Conservation (phyloP, 495 filamentous ascomycete genomes). For the Podospora tetraspora region DNA sequence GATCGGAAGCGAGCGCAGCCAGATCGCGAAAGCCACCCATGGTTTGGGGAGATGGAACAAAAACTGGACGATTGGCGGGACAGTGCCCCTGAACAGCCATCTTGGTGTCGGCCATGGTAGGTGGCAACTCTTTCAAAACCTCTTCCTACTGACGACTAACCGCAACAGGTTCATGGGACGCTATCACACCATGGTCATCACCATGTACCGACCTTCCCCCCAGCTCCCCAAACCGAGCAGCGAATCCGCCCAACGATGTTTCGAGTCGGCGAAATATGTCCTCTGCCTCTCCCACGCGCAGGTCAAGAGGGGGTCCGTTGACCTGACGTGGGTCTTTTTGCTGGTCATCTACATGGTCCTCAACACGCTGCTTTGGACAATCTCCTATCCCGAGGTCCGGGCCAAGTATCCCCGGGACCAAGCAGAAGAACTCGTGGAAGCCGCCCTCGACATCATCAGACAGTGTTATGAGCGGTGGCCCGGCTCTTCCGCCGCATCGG, state of each 20-base stretch:
- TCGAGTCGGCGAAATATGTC: conserved; percentile 72
- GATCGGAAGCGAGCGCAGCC: conserved; percentile 69
- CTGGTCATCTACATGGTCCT: conserved; percentile 80
- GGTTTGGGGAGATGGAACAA: conserved; percentile 73
- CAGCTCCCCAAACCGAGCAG: conserved; percentile 80
- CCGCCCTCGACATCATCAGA: conserved; percentile 67
- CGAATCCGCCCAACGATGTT: conserved; percentile 69
- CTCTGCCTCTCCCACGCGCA: conserved; percentile 72
- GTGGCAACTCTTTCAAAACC: conserved; percentile 4
- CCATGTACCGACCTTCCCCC: conserved; percentile 79
- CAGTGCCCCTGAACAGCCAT: conserved; percentile 39
- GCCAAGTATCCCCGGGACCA: conserved; percentile 60
- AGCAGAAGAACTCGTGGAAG: conserved; percentile 62
- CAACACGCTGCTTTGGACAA: conserved; percentile 81
- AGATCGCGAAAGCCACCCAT: conserved; percentile 69
- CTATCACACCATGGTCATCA: conserved; percentile 78
- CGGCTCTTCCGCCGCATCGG: conserved; percentile 72
- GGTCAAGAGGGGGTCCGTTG: conserved; percentile 65
- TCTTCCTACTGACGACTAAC: neutral
- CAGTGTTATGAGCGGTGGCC: conserved; percentile 81
- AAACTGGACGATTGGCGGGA: conserved; percentile 70
- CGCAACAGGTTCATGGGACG: conserved; percentile 64
- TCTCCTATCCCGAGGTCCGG: conserved; percentile 80
- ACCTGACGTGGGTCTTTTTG: conserved; percentile 88
- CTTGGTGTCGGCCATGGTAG: conserved; percentile 52